Evolutionary conservation across 225 moss, liverwort and hornwort genomes (phyloP).

Genomic region (Straminergon stramineum): DNA sequence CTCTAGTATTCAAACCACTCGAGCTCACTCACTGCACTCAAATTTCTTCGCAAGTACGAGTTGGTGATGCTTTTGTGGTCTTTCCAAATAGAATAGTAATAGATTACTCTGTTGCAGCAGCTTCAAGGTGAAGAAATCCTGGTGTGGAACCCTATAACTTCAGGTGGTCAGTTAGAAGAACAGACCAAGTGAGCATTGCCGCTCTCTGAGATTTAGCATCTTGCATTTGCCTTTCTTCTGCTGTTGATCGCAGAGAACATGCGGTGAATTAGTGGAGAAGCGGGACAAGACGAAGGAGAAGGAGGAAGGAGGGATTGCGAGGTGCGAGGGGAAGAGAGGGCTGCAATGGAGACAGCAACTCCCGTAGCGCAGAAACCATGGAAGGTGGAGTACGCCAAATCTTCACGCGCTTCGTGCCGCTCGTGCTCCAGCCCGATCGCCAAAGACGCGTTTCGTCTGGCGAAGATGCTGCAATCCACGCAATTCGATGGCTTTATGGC

Average conservation of each 20-base stretch:
- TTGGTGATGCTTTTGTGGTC: neutral
- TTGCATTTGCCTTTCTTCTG: neutral
- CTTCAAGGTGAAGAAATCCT: neutral
- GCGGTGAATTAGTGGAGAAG: neutral
- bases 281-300: neutral
- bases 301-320: neutral
- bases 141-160: neutral
- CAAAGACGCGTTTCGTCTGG: slow-evolving; percentile 73
- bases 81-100: neutral
- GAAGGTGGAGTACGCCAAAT: slow-evolving; percentile 93
- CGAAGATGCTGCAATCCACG: slow-evolving; percentile 60
- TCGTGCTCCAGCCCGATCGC: slow-evolving; percentile 56
- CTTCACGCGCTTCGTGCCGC: slow-evolving; percentile 63
- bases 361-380: slow-evolving; percentile 57
- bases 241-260: neutral
- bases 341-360: slow-evolving; percentile 1
- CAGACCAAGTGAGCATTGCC: neutral
- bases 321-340: neutral
- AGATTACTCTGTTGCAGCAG: neutral
- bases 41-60: neutral
- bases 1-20: neutral
- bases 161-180: neutral
- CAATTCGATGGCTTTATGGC: slow-evolving; percentile 90
- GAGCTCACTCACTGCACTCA: neutral
- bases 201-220: neutral